A percentile compares a stretch with the other conserved stretches of the same genome.
Conservation (phyloP, 2,329 filamentous ascomycete genomes). For the Trichophyton verrucosum region DNA sequence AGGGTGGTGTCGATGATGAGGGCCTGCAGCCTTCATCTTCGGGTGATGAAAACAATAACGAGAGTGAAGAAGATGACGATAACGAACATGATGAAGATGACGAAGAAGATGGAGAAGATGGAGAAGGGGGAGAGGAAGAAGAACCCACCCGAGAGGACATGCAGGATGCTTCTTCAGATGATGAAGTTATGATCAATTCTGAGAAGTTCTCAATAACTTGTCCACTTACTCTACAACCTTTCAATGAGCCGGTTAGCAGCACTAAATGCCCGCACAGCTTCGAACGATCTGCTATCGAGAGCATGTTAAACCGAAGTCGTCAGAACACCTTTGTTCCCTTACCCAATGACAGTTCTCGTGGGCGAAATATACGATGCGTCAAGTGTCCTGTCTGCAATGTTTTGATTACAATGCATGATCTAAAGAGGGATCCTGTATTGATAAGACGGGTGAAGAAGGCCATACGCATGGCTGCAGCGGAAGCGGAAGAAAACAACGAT, state of each 20-base stretch:
- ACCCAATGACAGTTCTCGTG: slow-evolving; percentile 7
- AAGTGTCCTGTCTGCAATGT: slow-evolving; percentile 34
- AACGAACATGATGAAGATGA: not conserved
- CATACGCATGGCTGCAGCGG: slow-evolving; percentile 18
- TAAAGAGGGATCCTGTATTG: slow-evolving; percentile 31
- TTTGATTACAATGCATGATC: slow-evolving; percentile 25
- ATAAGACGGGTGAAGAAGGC: slow-evolving; percentile 28
- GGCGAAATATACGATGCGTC: slow-evolving; percentile 17
- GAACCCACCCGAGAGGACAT: not conserved
- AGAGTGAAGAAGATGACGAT: not conserved
- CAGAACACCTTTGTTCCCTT: slow-evolving; percentile 18
- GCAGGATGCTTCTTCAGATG: not conserved
- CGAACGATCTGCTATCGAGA: slow-evolving; percentile 34
- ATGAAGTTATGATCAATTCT: slow-evolving; percentile 34
- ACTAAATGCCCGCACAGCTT: slow-evolving; percentile 40
- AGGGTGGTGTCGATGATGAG: not conserved
- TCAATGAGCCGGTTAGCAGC: slow-evolving; percentile 36
- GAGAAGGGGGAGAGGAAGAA: slow-evolving; percentile 23
- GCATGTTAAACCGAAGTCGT: slow-evolving; percentile 30
- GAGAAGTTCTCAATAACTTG: slow-evolving; percentile 37
- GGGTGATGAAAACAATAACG: not conserved
- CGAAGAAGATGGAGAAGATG: slow-evolving; percentile 12
- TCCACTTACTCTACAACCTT: slow-evolving; percentile 36
- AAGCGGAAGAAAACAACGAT: slow-evolving; percentile 23
- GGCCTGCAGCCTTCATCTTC: not conserved